Conservation (phyloP, 139 green algal genomes). For the Dunaliella sp. region DNA sequence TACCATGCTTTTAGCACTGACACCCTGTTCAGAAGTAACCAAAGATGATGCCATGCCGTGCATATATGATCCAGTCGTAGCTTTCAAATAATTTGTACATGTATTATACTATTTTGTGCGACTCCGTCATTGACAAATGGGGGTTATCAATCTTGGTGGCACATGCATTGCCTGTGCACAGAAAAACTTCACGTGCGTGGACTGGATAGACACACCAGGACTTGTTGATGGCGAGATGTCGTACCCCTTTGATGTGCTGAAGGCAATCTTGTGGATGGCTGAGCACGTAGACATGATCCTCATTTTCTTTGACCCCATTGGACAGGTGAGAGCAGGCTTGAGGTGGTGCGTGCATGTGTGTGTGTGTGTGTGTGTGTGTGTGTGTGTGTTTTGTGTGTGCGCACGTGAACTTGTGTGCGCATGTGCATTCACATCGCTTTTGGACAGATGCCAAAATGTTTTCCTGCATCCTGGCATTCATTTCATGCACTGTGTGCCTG, state of each 20-base stretch:
- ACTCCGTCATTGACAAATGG: too few relatives aligned
- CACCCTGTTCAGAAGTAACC: too few relatives aligned
- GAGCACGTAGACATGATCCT: constrained; percentile 41
- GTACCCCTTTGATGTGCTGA: constrained; percentile 68
- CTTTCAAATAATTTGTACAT: too few relatives aligned
- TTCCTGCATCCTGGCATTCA: too few relatives aligned
- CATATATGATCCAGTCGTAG: too few relatives aligned
- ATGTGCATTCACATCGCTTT: constrained; percentile 47
- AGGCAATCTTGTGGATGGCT: constrained; percentile 46
- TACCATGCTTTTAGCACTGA: too few relatives aligned
- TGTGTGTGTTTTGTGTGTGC: background rate
- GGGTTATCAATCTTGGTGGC: too few relatives aligned
- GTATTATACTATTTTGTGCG: too few relatives aligned
- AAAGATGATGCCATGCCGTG: too few relatives aligned
- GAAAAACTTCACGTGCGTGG: constrained; percentile 59
- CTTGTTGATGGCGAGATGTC: constrained; percentile 72
- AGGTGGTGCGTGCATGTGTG: background rate
- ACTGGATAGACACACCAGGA: constrained; percentile 68
- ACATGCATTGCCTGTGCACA: too few relatives aligned
- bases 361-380: background rate
- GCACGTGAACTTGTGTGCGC: constrained; percentile 56
- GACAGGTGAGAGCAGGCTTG: constrained; percentile 13
- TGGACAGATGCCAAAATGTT: too few relatives aligned
- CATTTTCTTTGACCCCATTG: constrained; percentile 73
- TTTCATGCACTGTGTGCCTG: too few relatives aligned